Evolutionary conservation across 1,284 basidiomycete species (phyloP), one percentile per base, ranked within the genome.

Genomic region (Ganoderma resinaceum): DNA sequence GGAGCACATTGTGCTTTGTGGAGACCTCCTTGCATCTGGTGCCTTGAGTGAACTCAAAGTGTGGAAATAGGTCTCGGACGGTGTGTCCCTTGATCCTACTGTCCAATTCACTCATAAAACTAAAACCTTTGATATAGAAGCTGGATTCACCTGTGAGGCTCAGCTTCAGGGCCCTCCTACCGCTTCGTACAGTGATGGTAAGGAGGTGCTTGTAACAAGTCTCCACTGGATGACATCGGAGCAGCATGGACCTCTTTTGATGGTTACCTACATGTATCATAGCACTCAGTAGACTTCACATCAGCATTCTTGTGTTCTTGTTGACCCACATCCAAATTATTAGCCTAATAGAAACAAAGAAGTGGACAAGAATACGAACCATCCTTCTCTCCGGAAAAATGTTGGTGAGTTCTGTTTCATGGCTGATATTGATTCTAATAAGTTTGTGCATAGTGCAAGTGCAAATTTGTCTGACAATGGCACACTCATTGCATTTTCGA

Each of bases 251-350:
- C 23, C 11, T 18, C 20, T 35, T 0, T 33, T 66, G 3, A 40
- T 66, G 23, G 58, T 61, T 6, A 40, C 58, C 2, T 66, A 66
- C 33, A 14, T 66, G 43, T 16, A 61, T 18, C 64, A 66, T 31
- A 42, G 64, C 14, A 53, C 59, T 18, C 64, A 35, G 59, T 65
- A 20, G 8, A 9, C 35, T 35, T 35, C 35, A 35, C 35, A 35
- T 35, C 35, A 35, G 9, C 35, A 9, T 35, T 35, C 35, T 35
- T 9, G 9, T 35, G 38, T 40, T 16, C 11, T 40, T 40, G 38
- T 40, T 40, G 11, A 40, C 16, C 3, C 38, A 12, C 38, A 12
- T 40, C 38, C 38, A 40, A 7, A 2, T 20, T 4, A 37, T 9
- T 7, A 63, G 61, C 9, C n/a, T 63, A 3, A 40, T 63, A 9